Base-by-base conservation (phyloP, 2,329 filamentous ascomycete genomes). In the Ophiostoma piceae region DNA sequence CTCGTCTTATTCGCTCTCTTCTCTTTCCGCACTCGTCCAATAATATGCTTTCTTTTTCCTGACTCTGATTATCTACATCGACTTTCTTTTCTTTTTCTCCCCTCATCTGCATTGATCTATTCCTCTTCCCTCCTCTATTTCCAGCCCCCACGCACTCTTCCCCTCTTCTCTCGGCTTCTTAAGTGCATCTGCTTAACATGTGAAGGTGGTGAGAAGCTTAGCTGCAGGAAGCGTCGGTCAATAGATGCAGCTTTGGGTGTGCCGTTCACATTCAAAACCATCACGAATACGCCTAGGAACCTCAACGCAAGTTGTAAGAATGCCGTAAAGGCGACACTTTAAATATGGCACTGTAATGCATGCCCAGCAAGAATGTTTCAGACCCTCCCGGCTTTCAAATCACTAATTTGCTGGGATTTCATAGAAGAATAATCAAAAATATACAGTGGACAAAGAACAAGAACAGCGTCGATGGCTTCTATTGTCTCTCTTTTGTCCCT, bases 81-180 rank as follows among this genome's bases (percentile, higher is more conserved):
- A 35, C 35, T 35, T 35, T 35, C 35, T 35, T 35, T 35, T 8
- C 35, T 29, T 29, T 26, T 14, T 26, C 9, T 29, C 22, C 22
- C n/a, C 51, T 26, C n/a, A 22, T 26, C 51, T 19, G 6, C n/a
- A 8, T 51, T 9, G 16, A 16, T 22, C 47, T 51, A 19, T 26
- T 12, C 51, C 51, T 26, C n/a, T 11, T 26, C 51, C 19, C 51
- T 47, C 51, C 51, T 32, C 54, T 32, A 5, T 32, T 26, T 11
- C 32, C 14, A 32, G 54, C 26, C 57, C 26, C 22, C 57, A 62
- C 57, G n/a, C 54, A 35, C 57, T 32, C 26, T 62, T 57, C 57
- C 57, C 57, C 57, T 62, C 57, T 62, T 62, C 57, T 60, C 54
- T 62, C 57, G 57, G 57, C 26, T 29, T 62, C 26, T 32, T 6